Evolutionary conservation across 257 asterid genomes (phyloP).

Genomic region (Nicotiana tomentosiformis): DNA sequence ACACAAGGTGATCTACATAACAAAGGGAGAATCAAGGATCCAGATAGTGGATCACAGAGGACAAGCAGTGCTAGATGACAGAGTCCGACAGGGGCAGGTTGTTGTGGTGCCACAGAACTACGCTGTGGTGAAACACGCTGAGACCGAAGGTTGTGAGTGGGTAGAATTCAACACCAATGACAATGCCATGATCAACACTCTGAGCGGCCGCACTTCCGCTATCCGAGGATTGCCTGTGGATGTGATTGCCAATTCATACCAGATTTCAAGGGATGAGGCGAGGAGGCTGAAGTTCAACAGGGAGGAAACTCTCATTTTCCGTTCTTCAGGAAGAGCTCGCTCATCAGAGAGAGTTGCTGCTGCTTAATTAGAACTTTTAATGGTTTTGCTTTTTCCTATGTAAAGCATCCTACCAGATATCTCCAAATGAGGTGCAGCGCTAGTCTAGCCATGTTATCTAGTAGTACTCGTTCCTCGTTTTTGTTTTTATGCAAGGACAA

Average conservation of each 20-base stretch:
- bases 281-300: slow-evolving; percentile 47
- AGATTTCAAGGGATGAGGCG: slow-evolving; percentile 48
- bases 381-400: background rate
- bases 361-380: background rate
- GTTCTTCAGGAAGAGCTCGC: background rate
- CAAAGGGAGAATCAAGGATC: slow-evolving; percentile 39
- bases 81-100: slow-evolving; percentile 42
- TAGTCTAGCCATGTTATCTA: background rate
- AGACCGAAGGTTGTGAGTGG: slow-evolving; percentile 58
- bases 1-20: slow-evolving; percentile 43
- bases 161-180: slow-evolving; percentile 63
- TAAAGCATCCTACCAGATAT: slow-evolving; percentile 22
- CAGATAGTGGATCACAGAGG: slow-evolving; percentile 71
- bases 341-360: background rate
- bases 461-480: background rate
- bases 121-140: slow-evolving; percentile 56
- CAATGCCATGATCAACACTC: slow-evolving; percentile 62
- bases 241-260: slow-evolving; percentile 42
- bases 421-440: slow-evolving; percentile 43
- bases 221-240: slow-evolving; percentile 47
- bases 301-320: slow-evolving; percentile 2
- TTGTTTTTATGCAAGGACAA: background rate
- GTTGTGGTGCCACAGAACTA: slow-evolving; percentile 61
- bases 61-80: slow-evolving; percentile 45
- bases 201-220: slow-evolving; percentile 66